Conservation (phyloP, 2,329 filamentous ascomycete species). For the Xylariomycetidae sp. region DNA sequence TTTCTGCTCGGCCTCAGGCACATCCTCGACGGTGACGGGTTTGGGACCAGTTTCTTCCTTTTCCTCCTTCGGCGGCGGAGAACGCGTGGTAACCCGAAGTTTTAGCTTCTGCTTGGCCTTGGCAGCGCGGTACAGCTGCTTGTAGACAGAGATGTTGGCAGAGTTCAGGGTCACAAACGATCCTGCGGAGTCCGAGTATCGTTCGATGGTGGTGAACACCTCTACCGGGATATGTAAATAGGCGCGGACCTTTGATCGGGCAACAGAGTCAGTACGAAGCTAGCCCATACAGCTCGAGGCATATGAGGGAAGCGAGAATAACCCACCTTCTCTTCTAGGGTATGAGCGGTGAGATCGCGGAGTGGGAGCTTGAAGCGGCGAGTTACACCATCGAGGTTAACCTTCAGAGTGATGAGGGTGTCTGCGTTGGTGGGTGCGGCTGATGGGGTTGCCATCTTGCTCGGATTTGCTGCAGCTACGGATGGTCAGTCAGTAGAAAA, state of each 20-base stretch:
- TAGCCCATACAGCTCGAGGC: too few relatives aligned
- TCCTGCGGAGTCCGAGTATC: constrained; percentile 88
- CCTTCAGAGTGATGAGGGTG: constrained; percentile 78
- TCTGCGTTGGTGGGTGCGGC: constrained; percentile 41
- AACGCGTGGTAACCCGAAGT: constrained; percentile 63
- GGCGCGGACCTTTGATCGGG: constrained; percentile 59
- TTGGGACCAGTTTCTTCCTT: constrained; percentile 31
- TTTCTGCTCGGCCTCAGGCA: constrained; percentile 19
- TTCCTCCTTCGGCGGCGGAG: too few relatives aligned
- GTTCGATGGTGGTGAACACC: constrained; percentile 68
- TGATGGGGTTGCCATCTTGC: constrained; percentile 30
- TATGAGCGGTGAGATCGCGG: constrained; percentile 68
- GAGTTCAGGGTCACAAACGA: constrained; percentile 75
- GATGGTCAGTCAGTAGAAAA: too few relatives aligned
- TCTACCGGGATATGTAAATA: constrained; percentile 59
- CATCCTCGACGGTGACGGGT: constrained; percentile 47
- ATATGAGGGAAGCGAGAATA: too few relatives aligned
- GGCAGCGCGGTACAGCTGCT: constrained; percentile 91
- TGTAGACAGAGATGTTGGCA: constrained; percentile 78
- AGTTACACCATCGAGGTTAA: constrained; percentile 67
- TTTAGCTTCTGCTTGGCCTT: constrained; percentile 98
- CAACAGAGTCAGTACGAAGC: too few relatives aligned
- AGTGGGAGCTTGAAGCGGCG: constrained; percentile 86
- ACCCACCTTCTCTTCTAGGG: constrained; percentile 81
- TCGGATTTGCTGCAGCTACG: constrained; percentile 2